Percentiles rank a stretch among this genome's conserved stretches.
Conservation (phyloP, 257 asterid species). For the Buddleja alternifolia region DNA sequence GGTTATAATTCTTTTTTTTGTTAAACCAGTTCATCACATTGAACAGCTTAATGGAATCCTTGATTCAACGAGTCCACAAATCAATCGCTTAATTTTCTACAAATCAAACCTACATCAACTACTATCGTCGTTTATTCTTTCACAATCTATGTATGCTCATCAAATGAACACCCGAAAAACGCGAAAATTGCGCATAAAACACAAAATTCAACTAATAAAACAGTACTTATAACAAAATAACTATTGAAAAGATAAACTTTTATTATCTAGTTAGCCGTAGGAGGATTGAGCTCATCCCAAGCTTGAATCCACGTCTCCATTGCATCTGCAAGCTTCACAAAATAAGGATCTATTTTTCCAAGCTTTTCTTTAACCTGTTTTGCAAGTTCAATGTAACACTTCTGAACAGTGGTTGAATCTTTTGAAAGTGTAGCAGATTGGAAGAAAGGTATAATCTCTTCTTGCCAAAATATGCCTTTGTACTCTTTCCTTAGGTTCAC, state of each 20-base stretch:
- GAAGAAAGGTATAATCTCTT: constrained; percentile 90
- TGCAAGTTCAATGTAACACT: constrained; percentile 72
- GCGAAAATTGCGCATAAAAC: too few relatives aligned
- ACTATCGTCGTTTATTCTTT: too few relatives aligned
- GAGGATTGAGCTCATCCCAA: constrained; percentile 87
- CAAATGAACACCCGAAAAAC: too few relatives aligned
- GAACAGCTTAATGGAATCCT: too few relatives aligned
- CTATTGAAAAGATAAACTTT: too few relatives aligned
- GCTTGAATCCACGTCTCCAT: constrained; percentile 94
- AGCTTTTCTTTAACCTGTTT: constrained; percentile 79
- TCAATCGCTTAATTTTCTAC: too few relatives aligned
- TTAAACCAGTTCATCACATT: too few relatives aligned
- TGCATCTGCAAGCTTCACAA: constrained; percentile 76
- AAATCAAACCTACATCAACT: too few relatives aligned
- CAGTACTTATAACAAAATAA: not conserved
- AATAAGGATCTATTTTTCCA: constrained; percentile 70
- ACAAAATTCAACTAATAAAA: not conserved
- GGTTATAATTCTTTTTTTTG: too few relatives aligned
- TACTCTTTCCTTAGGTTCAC: constrained; percentile 84
- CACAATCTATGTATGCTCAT: too few relatives aligned
- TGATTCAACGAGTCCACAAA: too few relatives aligned
- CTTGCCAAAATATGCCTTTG: constrained; percentile 96
- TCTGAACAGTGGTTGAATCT: constrained; percentile 79
- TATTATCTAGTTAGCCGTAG: constrained; percentile 3
- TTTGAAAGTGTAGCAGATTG: constrained; percentile 63